phyloP scores from a whole-genome alignment of 176 grass and related monocot species.

The Tuctoria greenei region DNA sequence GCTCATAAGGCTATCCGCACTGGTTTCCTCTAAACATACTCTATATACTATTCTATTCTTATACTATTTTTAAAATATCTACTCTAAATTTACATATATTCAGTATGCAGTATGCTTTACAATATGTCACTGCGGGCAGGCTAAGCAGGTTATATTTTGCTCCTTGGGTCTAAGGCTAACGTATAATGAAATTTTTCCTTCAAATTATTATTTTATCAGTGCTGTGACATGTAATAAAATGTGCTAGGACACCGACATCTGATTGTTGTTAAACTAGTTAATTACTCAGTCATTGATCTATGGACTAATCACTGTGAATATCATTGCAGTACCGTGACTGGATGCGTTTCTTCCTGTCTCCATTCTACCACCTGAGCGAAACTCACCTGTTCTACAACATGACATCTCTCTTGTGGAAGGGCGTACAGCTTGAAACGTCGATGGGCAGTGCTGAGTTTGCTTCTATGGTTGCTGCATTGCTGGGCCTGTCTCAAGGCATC shows the following conservation, averaged over 20 bases:
- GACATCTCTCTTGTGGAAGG: slow-evolving; percentile 93
- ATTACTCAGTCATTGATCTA: not conserved
- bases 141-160: not conserved
- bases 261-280: not conserved
- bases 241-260: not conserved
- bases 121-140: too few relatives aligned
- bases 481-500: slow-evolving; percentile 75
- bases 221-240: not conserved
- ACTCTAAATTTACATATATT: too few relatives aligned
- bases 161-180: not conserved
- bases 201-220: not conserved
- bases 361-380: slow-evolving; percentile 82
- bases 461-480: slow-evolving; percentile 71
- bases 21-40: too few relatives aligned
- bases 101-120: too few relatives aligned
- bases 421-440: slow-evolving; percentile 79
- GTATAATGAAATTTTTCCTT: not conserved
- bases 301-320: not conserved
- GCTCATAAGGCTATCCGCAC: too few relatives aligned
- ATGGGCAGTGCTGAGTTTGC: slow-evolving; percentile 78
- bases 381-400: slow-evolving; percentile 94
- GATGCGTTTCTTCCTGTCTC: slow-evolving; percentile 87
- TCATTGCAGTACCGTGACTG: slow-evolving; percentile 68
- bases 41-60: too few relatives aligned
- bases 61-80: too few relatives aligned